Conservation (phyloP, 257 asterid genomes). For the Schizonepeta tenuifolia region DNA sequence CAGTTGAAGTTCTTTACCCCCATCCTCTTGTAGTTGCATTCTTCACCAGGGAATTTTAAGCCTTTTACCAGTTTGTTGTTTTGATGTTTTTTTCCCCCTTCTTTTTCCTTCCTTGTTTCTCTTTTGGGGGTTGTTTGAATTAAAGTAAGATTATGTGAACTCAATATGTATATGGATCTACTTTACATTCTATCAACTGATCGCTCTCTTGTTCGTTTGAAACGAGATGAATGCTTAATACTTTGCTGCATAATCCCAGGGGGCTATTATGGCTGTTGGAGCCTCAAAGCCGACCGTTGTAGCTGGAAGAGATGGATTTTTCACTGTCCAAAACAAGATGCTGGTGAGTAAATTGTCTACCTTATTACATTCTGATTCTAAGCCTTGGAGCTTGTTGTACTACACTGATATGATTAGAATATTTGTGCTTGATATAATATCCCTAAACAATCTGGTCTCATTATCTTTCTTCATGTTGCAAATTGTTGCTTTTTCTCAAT, state of each 20-base stretch:
- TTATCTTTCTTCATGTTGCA: neutral
- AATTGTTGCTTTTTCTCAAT: neutral
- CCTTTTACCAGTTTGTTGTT: neutral
- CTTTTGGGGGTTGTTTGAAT: neutral
- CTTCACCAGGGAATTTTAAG: neutral
- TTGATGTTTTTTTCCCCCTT: neutral
- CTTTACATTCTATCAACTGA: neutral
- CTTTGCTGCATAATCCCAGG: slow-evolving; percentile 48
- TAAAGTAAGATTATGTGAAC: neutral
- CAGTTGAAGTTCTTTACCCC: no score
- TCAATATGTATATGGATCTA: neutral
- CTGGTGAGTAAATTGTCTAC: slow-evolving; percentile 55
- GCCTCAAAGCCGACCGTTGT: slow-evolving; percentile 79
- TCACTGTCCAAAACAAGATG: slow-evolving; percentile 77
- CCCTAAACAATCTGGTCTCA: neutral
- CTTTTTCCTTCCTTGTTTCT: neutral
- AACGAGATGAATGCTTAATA: neutral
- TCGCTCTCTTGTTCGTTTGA: neutral
- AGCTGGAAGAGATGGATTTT: slow-evolving; percentile 73
- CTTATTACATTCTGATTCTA: neutral
- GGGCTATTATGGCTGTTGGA: slow-evolving; percentile 97
- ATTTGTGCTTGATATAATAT: slow-evolving; percentile 3
- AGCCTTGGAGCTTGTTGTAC: neutral
- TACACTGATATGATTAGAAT: neutral
- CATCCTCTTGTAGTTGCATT: neutral